Percentiles rank a stretch among this genome's conserved stretches.
Evolutionary conservation across 2,329 filamentous ascomycete genomes (phyloP).

Genomic region (Aspergillus glaucus): DNA sequence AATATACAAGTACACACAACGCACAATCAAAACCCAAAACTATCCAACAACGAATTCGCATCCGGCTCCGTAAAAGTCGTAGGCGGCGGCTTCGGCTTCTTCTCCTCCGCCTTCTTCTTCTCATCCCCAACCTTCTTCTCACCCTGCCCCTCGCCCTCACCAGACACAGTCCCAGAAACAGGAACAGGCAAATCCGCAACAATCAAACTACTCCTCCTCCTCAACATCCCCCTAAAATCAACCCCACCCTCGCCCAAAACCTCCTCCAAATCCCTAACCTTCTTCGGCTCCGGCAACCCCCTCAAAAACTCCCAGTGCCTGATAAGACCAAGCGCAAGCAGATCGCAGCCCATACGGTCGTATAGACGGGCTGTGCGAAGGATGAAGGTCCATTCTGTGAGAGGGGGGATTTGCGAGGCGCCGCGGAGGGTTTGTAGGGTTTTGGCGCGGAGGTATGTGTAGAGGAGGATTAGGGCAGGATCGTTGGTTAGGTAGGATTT

Average conservation of each 20-base stretch:
- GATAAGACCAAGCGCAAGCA: slow-evolving; percentile 75
- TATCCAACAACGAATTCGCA: slow-evolving; percentile 78
- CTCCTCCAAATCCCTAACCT: slow-evolving; percentile 33
- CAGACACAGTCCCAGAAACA: slow-evolving; percentile 24
- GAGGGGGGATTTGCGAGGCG: slow-evolving; percentile 71
- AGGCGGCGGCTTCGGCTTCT: slow-evolving; percentile 54
- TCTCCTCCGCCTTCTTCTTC: slow-evolving; percentile 11
- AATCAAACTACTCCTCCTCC: slow-evolving; percentile 68
- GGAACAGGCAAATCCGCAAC: slow-evolving; percentile 59
- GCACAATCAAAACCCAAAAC: slow-evolving; percentile 70
- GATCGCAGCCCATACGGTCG: slow-evolving; percentile 86
- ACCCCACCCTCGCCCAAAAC: slow-evolving; percentile 29
- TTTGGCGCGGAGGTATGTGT: slow-evolving; percentile 75
- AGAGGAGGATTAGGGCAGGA: slow-evolving; percentile 79
- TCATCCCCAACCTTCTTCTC: slow-evolving; percentile 23
- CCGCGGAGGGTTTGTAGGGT: slow-evolving; percentile 77
- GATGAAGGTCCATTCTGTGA: slow-evolving; percentile 82
- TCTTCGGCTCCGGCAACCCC: slow-evolving; percentile 12
- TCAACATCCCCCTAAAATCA: slow-evolving; percentile 62
- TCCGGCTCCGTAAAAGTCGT: slow-evolving; percentile 92
- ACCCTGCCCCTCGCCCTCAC: slow-evolving; percentile 13
- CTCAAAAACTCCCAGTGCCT: slow-evolving; percentile 46
- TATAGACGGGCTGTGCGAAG: slow-evolving; percentile 79
- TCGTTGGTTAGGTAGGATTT: slow-evolving; percentile 85
- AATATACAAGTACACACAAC: slow-evolving; percentile 1